These are phyloP conservation scores for Monosporascus sp. DNA, from an alignment of 2,329 filamentous ascomycete species.

Conservation along the genomic window DNA sequence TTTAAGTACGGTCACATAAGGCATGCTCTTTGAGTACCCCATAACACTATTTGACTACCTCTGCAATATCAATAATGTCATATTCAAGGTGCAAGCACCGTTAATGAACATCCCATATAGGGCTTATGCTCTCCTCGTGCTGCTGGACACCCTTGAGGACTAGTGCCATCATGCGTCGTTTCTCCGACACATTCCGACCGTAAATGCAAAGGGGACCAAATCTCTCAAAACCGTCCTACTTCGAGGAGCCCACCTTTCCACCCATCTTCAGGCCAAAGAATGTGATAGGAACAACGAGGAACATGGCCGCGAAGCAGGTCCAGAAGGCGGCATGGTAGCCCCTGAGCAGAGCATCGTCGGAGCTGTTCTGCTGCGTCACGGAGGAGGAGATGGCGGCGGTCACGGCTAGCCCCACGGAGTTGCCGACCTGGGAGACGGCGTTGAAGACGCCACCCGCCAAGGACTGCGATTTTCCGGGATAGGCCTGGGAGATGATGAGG, in stretches of 20 bases:
- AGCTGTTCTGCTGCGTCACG: background rate
- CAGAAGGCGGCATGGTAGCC: slow-evolving; percentile 1
- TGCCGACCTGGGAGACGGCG: slow-evolving; percentile 51
- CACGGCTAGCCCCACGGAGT: slow-evolving; percentile 2
- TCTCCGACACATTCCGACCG: no score
- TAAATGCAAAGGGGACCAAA: background rate
- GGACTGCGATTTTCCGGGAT: slow-evolving; percentile 51
- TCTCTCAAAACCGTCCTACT: background rate
- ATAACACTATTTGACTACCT: no score
- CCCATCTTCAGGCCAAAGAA: background rate
- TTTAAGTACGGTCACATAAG: no score
- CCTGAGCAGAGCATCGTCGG: background rate
- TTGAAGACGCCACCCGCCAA: slow-evolving; percentile 59
- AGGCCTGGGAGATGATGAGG: slow-evolving; percentile 48
- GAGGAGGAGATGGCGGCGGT: slow-evolving; percentile 2
- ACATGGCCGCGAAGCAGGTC: slow-evolving; percentile 1
- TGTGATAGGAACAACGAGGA: background rate
- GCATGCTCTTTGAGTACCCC: no score
- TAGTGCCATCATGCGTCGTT: no score
- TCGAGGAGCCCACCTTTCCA: slow-evolving; percentile 1
- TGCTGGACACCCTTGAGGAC: no score
- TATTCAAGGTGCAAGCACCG: no score
- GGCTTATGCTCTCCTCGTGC: no score
- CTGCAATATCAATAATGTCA: no score
- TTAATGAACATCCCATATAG: no score